Evolutionary conservation across 1,284 basidiomycete species (phyloP).

Genomic region (Apiotrichum laibachii): DNA sequence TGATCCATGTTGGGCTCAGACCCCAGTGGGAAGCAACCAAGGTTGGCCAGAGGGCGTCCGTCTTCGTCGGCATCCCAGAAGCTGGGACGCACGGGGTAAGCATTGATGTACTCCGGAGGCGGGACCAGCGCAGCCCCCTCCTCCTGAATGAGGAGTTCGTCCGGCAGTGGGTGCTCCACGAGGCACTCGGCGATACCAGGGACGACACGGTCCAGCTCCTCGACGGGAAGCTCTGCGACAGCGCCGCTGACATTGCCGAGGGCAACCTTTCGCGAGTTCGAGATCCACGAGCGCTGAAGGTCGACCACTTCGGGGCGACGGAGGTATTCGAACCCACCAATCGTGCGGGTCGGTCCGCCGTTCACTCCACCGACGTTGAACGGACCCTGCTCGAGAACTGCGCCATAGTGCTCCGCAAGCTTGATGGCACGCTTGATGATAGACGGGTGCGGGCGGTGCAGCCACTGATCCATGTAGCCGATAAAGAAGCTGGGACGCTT

Average conservation of each 20-base stretch:
- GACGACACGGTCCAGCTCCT: slow-evolving; percentile 4
- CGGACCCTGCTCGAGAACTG: slow-evolving; percentile 13
- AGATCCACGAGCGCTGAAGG: slow-evolving; percentile 11
- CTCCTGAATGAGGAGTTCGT: background rate
- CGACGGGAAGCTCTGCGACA: background rate
- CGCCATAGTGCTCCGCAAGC: slow-evolving; percentile 12
- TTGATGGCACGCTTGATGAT: slow-evolving; percentile 12
- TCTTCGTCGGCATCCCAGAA: slow-evolving; percentile 11
- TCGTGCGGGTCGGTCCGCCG: background rate
- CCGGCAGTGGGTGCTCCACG: background rate
- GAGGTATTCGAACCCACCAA: slow-evolving; percentile 15
- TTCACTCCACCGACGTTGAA: background rate
- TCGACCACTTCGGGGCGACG: slow-evolving; percentile 14
- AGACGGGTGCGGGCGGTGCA: slow-evolving; percentile 9
- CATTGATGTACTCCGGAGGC: slow-evolving; percentile 4
- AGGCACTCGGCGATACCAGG: slow-evolving; percentile 6
- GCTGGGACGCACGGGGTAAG: slow-evolving; percentile 1
- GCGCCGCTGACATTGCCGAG: background rate
- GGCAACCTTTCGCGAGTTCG: background rate
- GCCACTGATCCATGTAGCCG: slow-evolving; percentile 12
- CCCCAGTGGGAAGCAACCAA: slow-evolving; percentile 16
- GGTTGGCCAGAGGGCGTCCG: background rate
- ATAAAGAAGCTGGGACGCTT: slow-evolving; percentile 12
- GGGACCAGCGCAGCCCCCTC: background rate
- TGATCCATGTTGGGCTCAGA: slow-evolving; percentile 3